Evolutionary conservation across 306 rosid genomes (phyloP).

Genomic region (Begonia peltatifolia): DNA sequence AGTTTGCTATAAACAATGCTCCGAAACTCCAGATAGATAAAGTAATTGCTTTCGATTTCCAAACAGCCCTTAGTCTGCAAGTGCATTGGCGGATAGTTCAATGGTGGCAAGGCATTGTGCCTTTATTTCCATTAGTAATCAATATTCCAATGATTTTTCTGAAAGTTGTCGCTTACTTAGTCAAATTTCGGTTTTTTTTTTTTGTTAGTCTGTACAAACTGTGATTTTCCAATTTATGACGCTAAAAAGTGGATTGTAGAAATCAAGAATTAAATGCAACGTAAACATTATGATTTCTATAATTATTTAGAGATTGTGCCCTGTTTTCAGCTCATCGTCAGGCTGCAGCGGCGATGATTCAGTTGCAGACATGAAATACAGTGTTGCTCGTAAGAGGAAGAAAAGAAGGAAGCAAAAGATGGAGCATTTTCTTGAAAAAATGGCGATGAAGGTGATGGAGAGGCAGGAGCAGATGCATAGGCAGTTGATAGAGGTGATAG

Average conservation of each 20-base stretch:
- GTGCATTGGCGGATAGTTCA: too few species aligned
- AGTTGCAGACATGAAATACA: constrained; percentile 11
- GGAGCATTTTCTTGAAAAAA: constrained; percentile 34
- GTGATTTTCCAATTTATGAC: neutral
- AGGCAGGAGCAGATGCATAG: constrained; percentile 72
- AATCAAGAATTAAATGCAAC: neutral
- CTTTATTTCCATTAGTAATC: neutral
- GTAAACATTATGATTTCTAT: neutral
- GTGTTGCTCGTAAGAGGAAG: constrained; percentile 31
- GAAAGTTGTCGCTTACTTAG: neutral
- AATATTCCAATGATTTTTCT: neutral
- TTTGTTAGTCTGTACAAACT: too few species aligned
- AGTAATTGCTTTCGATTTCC: too few species aligned
- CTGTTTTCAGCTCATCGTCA: constrained; percentile 39
- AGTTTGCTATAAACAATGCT: too few species aligned
- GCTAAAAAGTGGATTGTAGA: too few species aligned
- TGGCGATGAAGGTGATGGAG: constrained; percentile 57
- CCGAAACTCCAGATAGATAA: too few species aligned
- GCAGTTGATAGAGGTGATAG: constrained; percentile 52
- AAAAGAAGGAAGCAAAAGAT: constrained; percentile 21
- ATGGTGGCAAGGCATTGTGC: too few species aligned
- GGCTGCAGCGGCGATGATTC: constrained; percentile 19
- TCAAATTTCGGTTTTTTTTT: too few species aligned
- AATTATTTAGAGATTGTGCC: constrained; percentile 6
- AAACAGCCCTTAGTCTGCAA: too few species aligned